A percentile compares a stretch with the other conserved stretches of the same genome.
phyloP scores from a whole-genome alignment of 768 basidiomycete species.

The Imleria badia region DNA sequence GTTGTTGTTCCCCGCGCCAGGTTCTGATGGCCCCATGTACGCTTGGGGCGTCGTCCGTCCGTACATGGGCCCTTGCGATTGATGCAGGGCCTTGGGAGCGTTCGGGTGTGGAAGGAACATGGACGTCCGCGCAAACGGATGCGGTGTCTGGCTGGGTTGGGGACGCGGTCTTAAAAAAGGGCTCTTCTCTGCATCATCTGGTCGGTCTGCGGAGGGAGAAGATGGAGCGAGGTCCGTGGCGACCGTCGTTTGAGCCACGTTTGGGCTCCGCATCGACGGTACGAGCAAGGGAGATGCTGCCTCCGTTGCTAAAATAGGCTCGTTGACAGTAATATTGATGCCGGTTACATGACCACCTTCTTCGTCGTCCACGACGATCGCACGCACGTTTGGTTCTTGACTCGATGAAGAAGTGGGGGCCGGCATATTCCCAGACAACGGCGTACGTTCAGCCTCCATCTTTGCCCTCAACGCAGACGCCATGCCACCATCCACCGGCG shows the following conservation, averaged over 20 bases:
- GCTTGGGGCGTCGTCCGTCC: conserved; percentile 36
- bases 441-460: conserved; percentile 13
- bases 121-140: conserved; percentile 37
- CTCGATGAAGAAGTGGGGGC: neutral
- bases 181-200: conserved; percentile 11
- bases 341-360: conserved; percentile 3
- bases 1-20: conserved; percentile 2
- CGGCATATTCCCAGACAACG: neutral
- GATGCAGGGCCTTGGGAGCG: conserved; percentile 42
- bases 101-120: conserved; percentile 56
- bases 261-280: conserved; percentile 13
- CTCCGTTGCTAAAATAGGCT: conserved; percentile 12
- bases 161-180: conserved; percentile 30
- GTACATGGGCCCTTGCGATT: conserved; percentile 56
- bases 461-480: conserved; percentile 17
- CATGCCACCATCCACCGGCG: conserved; percentile 13
- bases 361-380: conserved; percentile 21
- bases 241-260: conserved; percentile 9
- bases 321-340: conserved; percentile 3
- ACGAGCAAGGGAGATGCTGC: conserved; percentile 4
- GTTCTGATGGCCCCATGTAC: conserved; percentile 8
- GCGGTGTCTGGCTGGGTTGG: conserved; percentile 13
- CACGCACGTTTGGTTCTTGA: conserved; percentile 1
- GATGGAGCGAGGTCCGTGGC: conserved; percentile 15
- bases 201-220: neutral